A percentile compares a stretch with the other conserved stretches of the same genome.
Evolutionary conservation across 73 alveolate species (phyloP).

Genomic region (Paramecium octaurelia): DNA sequence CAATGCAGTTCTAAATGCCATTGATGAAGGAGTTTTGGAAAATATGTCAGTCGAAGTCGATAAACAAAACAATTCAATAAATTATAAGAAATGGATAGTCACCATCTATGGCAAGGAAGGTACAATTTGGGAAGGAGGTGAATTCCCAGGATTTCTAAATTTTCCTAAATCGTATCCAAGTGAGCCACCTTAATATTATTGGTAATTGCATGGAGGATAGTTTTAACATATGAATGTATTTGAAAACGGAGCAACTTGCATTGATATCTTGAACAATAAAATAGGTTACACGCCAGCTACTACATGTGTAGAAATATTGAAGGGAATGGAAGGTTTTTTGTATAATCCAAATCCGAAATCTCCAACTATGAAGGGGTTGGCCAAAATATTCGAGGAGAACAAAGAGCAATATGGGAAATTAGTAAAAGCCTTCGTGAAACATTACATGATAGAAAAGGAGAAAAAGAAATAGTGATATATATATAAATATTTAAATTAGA

Average conservation of each 20-base stretch:
- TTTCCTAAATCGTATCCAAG: not conserved
- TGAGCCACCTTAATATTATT: not conserved
- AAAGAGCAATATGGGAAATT: not conserved
- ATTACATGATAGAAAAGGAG: not conserved
- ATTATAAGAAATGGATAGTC: not conserved
- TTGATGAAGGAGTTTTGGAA: not conserved
- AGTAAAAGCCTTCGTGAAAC: not conserved
- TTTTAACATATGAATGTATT: constrained; percentile 30
- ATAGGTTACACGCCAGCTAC: not conserved
- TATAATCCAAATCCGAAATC: constrained; percentile 33
- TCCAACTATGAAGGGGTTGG: not conserved
- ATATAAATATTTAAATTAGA: not conserved
- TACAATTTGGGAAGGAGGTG: constrained; percentile 42
- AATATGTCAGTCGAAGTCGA: not conserved
- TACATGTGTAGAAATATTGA: not conserved
- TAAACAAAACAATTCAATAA: not conserved
- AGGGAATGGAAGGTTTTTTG: not conserved
- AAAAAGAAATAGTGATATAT: not conserved
- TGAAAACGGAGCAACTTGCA: constrained; percentile 1
- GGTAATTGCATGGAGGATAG: not conserved
- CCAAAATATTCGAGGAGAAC: not conserved
- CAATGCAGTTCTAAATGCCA: not conserved
- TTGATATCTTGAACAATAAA: not conserved
- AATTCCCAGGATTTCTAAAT: not conserved
- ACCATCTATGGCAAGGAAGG: not conserved